Evolutionary conservation across 2,329 filamentous ascomycete species (phyloP), one percentile per base, ranked within the genome.

Genomic region (Ophiosphaerella herpotricha): DNA sequence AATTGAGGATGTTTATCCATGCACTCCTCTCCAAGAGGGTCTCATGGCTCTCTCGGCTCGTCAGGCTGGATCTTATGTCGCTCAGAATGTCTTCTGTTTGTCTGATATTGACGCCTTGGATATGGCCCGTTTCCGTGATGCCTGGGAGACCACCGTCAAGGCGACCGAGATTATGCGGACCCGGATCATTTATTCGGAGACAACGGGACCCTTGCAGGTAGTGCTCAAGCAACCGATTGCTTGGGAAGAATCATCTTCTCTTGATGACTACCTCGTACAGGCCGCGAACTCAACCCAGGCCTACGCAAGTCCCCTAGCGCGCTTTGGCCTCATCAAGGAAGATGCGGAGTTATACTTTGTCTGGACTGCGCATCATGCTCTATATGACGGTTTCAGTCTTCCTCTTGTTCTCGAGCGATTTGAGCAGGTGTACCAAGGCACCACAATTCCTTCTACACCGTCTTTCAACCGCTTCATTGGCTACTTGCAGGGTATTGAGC

Each of bases 371-470:
- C 82, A 91, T 0, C 91, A 96, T 71, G 89, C 90, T 2, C 78
- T 95, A n/a, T 96, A 96, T 57, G 91, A 96, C 63, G 91, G 91
- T 0, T 90, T 86, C 82, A 94, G 90, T 7, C 34, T 44, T 52
- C 33, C 33, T 35, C 33, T 35, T 7, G 6, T 41, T 47, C 13
- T 32, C 33, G 5, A 41, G 35, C 39, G 43, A 29, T 21, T 39
- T 31, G 12, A 39, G 26, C 26, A 46, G 32, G 42, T 31, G 21
- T 45, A 45, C 33, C 21, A 21, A 16, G 42, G 42, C 18, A 14
- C 23, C 7, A 18, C 42, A 26, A 9, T 16, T 24, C 13, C 34
- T 29, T 29, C 26, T 29, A 11, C 26, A 6, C 26, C 34, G 11
- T 32, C 42, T 7, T 45, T 45, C 34, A 45, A 37, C 21, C 33